These are phyloP conservation scores for Agapanthus africanus DNA, from an alignment of 106 monocot genomes.

Conservation along the genomic window DNA sequence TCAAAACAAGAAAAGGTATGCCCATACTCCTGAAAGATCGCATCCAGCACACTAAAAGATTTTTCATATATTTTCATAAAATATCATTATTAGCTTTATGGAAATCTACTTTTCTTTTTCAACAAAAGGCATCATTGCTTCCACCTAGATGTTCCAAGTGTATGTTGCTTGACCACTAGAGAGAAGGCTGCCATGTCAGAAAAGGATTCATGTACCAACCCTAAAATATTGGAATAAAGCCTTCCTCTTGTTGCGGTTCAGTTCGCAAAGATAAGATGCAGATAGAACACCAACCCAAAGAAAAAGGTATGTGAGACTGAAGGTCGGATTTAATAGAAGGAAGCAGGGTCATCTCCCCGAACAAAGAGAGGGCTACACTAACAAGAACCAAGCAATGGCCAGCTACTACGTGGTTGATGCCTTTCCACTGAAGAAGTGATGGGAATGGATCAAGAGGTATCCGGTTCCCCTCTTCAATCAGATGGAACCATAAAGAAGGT, in stretches of 20 bases:
- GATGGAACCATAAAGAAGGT: neutral
- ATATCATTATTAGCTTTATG: neutral
- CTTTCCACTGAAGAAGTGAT: neutral
- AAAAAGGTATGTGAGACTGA: neutral
- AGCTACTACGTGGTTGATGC: neutral
- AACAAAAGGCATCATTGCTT: neutral
- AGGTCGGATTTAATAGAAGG: neutral
- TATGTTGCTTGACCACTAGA: neutral
- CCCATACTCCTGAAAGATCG: neutral
- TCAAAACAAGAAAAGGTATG: neutral
- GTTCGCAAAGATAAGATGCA: neutral
- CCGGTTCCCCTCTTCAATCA: neutral
- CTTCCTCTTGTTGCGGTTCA: too few relatives aligned
- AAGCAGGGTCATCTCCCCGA: neutral
- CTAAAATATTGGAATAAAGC: too few relatives aligned
- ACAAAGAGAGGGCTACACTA: neutral
- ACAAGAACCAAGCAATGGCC: neutral
- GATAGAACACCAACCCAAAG: too few relatives aligned
- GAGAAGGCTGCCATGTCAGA: neutral
- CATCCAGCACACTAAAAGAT: neutral
- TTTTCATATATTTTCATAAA: neutral
- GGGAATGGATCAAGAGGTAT: neutral
- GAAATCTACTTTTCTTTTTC: neutral
- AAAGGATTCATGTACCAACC: too few relatives aligned
- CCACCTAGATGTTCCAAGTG: neutral